Conservation (phyloP, 2,329 filamentous ascomycete genomes). For the Fusarium buxicola region DNA sequence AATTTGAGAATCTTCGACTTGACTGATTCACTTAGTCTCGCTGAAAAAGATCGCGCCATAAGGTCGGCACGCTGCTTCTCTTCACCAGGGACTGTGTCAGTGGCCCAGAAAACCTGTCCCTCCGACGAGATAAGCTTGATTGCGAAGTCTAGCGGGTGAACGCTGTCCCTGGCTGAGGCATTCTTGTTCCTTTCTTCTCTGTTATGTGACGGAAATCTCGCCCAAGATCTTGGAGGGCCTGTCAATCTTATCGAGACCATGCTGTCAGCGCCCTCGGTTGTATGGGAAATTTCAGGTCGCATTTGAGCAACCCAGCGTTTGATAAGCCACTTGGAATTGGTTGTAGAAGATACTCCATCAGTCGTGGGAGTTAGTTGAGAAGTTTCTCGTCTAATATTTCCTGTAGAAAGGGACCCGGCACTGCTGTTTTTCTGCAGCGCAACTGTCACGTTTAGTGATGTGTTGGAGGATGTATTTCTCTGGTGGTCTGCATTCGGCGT, state of each 20-base stretch:
- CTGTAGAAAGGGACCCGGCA: slow-evolving; percentile 7
- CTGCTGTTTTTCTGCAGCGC: slow-evolving; percentile 7
- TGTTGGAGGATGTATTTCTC: slow-evolving; percentile 4
- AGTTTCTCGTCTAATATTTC: slow-evolving; percentile 5
- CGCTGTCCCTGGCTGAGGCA: slow-evolving; percentile 39
- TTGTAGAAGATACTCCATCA: slow-evolving; percentile 21
- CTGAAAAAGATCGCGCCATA: slow-evolving; percentile 44
- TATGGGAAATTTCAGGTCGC: slow-evolving; percentile 11
- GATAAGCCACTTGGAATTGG: slow-evolving; percentile 33
- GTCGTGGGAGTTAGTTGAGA: slow-evolving; percentile 27
- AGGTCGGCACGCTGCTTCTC: slow-evolving; percentile 9
- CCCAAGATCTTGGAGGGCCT: slow-evolving; percentile 49
- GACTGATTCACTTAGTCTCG: slow-evolving; percentile 47
- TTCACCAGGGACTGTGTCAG: slow-evolving; percentile 36
- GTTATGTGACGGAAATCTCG: slow-evolving; percentile 50
- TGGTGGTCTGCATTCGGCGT: slow-evolving; percentile 2
- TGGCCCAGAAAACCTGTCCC: slow-evolving; percentile 43
- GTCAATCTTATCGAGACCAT: slow-evolving; percentile 7
- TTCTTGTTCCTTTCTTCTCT: slow-evolving; percentile 45
- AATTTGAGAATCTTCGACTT: slow-evolving; percentile 35
- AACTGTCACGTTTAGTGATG: slow-evolving; percentile 5
- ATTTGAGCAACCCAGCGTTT: slow-evolving; percentile 38
- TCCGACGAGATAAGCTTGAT: slow-evolving; percentile 33
- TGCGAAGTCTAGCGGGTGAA: slow-evolving; percentile 49
- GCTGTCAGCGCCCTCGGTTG: not conserved